These are phyloP conservation scores for Licmophora abbreviata DNA, from an alignment of 108 stramenopile species.

Conservation along the genomic window DNA sequence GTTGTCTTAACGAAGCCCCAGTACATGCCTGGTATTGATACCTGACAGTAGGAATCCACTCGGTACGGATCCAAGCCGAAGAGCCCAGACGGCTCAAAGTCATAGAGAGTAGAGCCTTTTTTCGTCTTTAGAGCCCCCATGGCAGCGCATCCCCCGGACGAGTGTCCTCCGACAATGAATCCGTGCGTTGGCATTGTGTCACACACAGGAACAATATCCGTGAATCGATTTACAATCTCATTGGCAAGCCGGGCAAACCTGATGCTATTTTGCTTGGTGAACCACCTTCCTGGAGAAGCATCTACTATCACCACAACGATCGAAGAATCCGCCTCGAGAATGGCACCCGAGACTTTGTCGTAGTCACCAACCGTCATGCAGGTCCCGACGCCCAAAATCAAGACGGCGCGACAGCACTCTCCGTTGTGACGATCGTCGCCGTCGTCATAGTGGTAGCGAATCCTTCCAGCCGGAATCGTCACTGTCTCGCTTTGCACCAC, in stretches of 20 bases:
- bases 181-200: background rate
- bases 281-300: background rate
- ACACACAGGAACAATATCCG: conserved; percentile 1
- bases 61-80: conserved; percentile 8
- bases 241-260: background rate
- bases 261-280: background rate
- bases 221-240: background rate
- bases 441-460: too few relatives aligned
- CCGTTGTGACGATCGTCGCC: too few relatives aligned
- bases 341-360: background rate
- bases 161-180: conserved; percentile 7
- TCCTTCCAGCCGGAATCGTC: too few relatives aligned
- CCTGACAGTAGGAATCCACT: background rate
- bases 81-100: conserved; percentile 1
- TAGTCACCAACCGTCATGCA: conserved; percentile 9
- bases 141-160: conserved; percentile 5
- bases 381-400: conserved; percentile 10
- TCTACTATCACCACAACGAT: too few relatives aligned
- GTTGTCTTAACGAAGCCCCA: conserved; percentile 8
- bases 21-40: conserved; percentile 1
- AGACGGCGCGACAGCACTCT: background rate
- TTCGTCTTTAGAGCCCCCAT: too few relatives aligned
- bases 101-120: background rate
- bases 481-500: too few relatives aligned
- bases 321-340: too few relatives aligned